phyloP scores from a whole-genome alignment of 495 filamentous ascomycete genomes.

The Penicillium parvum region DNA sequence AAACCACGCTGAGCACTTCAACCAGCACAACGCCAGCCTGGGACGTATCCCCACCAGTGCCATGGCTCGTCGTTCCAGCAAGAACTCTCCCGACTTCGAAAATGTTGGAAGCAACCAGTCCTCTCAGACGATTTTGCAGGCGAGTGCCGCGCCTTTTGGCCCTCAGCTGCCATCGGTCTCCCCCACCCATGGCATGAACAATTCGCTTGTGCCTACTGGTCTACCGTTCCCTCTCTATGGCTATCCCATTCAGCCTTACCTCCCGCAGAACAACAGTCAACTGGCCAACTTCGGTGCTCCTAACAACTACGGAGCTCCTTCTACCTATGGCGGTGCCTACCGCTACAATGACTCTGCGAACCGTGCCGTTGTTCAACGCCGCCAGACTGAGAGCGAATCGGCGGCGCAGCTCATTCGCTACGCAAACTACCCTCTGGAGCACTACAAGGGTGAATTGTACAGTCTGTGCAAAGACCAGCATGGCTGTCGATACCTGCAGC shows the following conservation, averaged over 20 bases:
- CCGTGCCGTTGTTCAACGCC: constrained; percentile 26
- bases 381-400: constrained; percentile 35
- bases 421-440: constrained; percentile 71
- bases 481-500: constrained; percentile 91
- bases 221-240: constrained; percentile 29
- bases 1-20: constrained; percentile 69
- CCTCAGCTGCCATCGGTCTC: constrained; percentile 34
- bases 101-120: constrained; percentile 42
- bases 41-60: constrained; percentile 68
- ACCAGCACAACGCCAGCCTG: constrained; percentile 76
- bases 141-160: constrained; percentile 66
- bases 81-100: constrained; percentile 55
- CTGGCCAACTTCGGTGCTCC: constrained; percentile 23
- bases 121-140: constrained; percentile 68
- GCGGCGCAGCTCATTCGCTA: constrained; percentile 55
- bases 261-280: constrained; percentile 26
- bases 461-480: constrained; percentile 93
- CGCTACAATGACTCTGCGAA: constrained; percentile 28
- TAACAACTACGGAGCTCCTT: constrained; percentile 24
- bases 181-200: constrained; percentile 12
- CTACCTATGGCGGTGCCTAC: constrained; percentile 28
- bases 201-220: constrained; percentile 15
- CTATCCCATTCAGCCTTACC: constrained; percentile 33
- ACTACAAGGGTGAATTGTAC: constrained; percentile 76
- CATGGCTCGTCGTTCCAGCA: constrained; percentile 57